These are phyloP conservation scores for Diophrys appendiculata DNA, from an alignment of 73 alveolate species.

Conservation along the genomic window DNA sequence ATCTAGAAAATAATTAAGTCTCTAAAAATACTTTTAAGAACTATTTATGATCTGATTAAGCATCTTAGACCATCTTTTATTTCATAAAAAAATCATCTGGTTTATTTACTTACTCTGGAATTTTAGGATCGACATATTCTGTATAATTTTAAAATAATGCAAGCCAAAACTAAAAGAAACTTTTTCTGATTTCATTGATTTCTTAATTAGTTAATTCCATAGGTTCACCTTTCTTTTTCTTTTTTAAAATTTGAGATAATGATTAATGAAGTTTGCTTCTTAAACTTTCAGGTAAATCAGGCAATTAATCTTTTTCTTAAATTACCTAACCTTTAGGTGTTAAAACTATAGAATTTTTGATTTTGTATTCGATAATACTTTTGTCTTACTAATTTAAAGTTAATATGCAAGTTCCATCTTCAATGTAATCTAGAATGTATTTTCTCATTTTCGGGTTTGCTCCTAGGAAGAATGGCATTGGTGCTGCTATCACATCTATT, in stretches of 20 bases:
- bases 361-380: background rate
- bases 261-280: slow-evolving; percentile 14
- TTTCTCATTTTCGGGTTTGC: slow-evolving; percentile 11
- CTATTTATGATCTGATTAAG: slow-evolving; percentile 24
- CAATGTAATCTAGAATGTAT: slow-evolving; percentile 37
- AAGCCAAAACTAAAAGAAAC: slow-evolving; percentile 32
- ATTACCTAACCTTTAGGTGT: background rate
- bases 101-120: background rate
- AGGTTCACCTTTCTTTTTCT: slow-evolving; percentile 17
- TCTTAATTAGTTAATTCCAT: slow-evolving; percentile 31
- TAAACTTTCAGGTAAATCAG: slow-evolving; percentile 42
- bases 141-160: slow-evolving; percentile 25
- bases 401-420: slow-evolving; percentile 42
- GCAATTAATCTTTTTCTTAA: slow-evolving; percentile 7
- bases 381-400: slow-evolving; percentile 26
- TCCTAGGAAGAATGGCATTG: slow-evolving; percentile 56
- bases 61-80: slow-evolving; percentile 21
- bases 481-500: slow-evolving; percentile 41
- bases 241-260: slow-evolving; percentile 6
- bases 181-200: slow-evolving; percentile 24
- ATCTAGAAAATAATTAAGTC: slow-evolving; percentile 29
- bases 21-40: slow-evolving; percentile 35
- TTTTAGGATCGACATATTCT: slow-evolving; percentile 6
- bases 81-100: slow-evolving; percentile 7
- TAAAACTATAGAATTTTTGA: background rate